A percentile compares a stretch with the other conserved stretches of the same genome.
Evolutionary conservation across 371 early-diverging fungal species (phyloP).

Genomic region (Mucor indicus): DNA sequence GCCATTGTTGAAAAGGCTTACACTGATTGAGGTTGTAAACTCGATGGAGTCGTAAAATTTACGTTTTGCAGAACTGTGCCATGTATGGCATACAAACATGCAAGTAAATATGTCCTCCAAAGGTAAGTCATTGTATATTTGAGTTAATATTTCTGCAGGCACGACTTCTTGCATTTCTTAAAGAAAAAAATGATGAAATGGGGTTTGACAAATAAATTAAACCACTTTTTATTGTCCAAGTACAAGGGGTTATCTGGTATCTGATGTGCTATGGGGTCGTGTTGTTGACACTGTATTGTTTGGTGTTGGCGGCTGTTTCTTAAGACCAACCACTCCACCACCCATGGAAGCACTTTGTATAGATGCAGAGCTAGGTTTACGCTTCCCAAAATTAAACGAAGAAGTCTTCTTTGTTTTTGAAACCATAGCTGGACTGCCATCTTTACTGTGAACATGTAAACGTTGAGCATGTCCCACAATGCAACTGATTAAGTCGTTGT

Average conservation of each 20-base stretch:
- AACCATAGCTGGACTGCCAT: constrained; percentile 53
- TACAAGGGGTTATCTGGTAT: too few species aligned
- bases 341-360: constrained; percentile 42
- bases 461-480: constrained; percentile 71
- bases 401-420: constrained; percentile 40
- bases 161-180: neutral
- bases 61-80: neutral
- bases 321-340: constrained; percentile 48
- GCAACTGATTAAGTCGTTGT: constrained; percentile 83
- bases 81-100: neutral
- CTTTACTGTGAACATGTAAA: constrained; percentile 45
- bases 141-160: neutral
- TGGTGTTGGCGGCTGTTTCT: constrained; percentile 29
- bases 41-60: neutral
- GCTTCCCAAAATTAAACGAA: constrained; percentile 24
- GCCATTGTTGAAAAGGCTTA: neutral
- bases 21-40: neutral
- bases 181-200: neutral
- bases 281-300: constrained; percentile 12
- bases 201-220: too few species aligned
- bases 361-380: constrained; percentile 21
- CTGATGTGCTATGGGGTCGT: too few species aligned
- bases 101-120: neutral
- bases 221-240: constrained; percentile 2
- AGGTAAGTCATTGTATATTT: neutral